A percentile compares a stretch with the other conserved stretches of the same genome.
Evolutionary conservation across 2,329 filamentous ascomycete genomes (phyloP).

Genomic region (Ambrosiella cleistominuta): DNA sequence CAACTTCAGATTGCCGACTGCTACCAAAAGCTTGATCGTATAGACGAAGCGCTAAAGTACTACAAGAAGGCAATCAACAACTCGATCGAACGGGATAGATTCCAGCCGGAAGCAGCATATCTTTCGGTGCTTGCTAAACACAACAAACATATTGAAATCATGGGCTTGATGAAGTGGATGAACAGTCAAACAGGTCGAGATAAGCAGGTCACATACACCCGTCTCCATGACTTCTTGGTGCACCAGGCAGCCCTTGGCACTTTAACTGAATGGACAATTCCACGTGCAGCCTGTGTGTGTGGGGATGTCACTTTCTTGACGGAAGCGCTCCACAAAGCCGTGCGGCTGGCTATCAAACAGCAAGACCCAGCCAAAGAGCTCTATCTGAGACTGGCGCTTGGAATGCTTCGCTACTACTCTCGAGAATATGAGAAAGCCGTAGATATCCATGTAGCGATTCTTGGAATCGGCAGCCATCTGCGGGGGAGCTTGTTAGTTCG

Average conservation of each 20-base stretch:
- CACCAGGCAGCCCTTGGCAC: conserved; percentile 19
- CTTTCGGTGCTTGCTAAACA: conserved; percentile 22
- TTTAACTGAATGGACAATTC: conserved; percentile 24
- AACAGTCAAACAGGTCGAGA: conserved; percentile 16
- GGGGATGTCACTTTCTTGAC: conserved; percentile 19
- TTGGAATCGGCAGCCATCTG: conserved; percentile 22
- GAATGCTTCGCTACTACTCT: conserved; percentile 21
- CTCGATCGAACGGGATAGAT: conserved; percentile 18
- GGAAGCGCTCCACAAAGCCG: conserved; percentile 19
- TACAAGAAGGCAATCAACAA: conserved; percentile 22
- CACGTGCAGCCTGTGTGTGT: conserved; percentile 23
- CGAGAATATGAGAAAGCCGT: conserved; percentile 22
- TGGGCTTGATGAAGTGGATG: conserved; percentile 21
- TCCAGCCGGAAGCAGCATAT: conserved; percentile 23
- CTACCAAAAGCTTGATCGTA: conserved; percentile 19
- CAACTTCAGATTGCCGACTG: conserved; percentile 23
- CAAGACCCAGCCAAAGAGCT: conserved; percentile 23
- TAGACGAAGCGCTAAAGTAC: conserved; percentile 21
- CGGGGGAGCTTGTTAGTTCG: conserved; percentile 24
- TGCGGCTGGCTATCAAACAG: conserved; percentile 19
- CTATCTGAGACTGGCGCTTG: conserved; percentile 23
- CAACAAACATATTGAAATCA: conserved; percentile 22
- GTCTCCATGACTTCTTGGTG: conserved; percentile 22
- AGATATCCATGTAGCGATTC: conserved; percentile 21
- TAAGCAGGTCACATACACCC: conserved; percentile 9